Base-by-base conservation (phyloP, 352 stramenopile genomes). In the Elongisporangium senticosum region DNA sequence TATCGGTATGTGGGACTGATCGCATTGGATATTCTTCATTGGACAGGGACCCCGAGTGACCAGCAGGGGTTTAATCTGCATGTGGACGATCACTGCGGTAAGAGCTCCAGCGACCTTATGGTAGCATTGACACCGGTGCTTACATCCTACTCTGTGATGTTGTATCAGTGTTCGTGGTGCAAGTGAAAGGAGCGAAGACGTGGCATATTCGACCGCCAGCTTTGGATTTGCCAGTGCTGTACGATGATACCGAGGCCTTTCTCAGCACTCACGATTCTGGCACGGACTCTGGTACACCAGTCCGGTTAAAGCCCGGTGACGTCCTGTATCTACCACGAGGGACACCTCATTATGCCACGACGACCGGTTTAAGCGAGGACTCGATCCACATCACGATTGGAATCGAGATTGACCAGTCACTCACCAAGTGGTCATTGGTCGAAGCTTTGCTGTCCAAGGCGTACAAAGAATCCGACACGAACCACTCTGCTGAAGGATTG, bases 331-430 rank as follows among this genome's bases (percentile, higher is more conserved):
- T 76, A 2, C 69, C 69, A 1, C 69, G 69, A n/a, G 69, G 69
- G 1, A 68, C 61, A 10, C 62, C 69, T 4, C 69, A 76, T 24
- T 69, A 65, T 28, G 69, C 69, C 13, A 57, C 73, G 48, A 76
- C 69, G 10, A 59, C 51, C 17, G 62, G 48, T 2, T 54, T 68
- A 17, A 13, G 52, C 8, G 59, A 71, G 13, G 62, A 64, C 51
- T 74, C 69, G n/a, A 61, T 74, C 22, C 69, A 76, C 47, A 20
- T 76, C 20, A 76, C 69, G 2, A 61, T 76, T n/a, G 65, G 69
- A 43, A 55, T 76, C 7, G 69, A 76, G 19, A 58, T 76, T n/a
- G 69, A 76, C 11, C 24, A 49, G 20, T 26, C 51, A 2, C 55
- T 65, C 15, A 67, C 69, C 4, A 67, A 64, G 21, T 22, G 49